Percentiles rank a stretch among this genome's conserved stretches.
These are phyloP conservation scores for Acer negundo DNA, from an alignment of 345 rosid genomes.

Conservation along the genomic window DNA sequence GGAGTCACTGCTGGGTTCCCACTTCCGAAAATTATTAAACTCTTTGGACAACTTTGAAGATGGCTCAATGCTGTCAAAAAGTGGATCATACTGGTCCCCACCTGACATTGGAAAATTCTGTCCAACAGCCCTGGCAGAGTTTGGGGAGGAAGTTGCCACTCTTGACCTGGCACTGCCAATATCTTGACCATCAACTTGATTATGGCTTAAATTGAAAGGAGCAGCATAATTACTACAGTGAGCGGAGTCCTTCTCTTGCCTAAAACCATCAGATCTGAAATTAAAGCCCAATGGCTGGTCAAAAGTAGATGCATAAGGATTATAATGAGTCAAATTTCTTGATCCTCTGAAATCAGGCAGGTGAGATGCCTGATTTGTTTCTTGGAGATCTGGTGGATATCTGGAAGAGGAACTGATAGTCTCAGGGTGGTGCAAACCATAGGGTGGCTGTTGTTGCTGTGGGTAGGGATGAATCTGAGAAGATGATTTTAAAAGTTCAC, in stretches of 20 bases:
- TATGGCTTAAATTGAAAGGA: conserved; percentile 29
- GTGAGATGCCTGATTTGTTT: conserved; percentile 26
- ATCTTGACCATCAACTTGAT: conserved; percentile 36
- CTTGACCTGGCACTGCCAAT: conserved; percentile 39
- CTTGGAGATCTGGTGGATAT: conserved; percentile 34
- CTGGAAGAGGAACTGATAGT: conserved; percentile 30
- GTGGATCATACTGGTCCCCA: conserved; percentile 81
- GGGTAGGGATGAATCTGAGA: conserved; percentile 37
- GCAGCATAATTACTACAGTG: conserved; percentile 24
- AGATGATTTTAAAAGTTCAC: conserved; percentile 35
- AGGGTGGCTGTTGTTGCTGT: conserved; percentile 37
- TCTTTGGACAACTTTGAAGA: conserved; percentile 42
- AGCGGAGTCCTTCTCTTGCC: conserved; percentile 35
- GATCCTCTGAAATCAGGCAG: conserved; percentile 34
- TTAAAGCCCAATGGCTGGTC: conserved; percentile 47
- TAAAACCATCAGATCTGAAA: conserved; percentile 35
- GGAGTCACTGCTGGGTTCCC: conserved; percentile 44
- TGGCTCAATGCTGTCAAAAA: conserved; percentile 82
- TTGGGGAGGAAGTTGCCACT: conserved; percentile 44
- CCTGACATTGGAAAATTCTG: conserved; percentile 35
- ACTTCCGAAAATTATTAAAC: conserved; percentile 37
- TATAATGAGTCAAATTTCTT: conserved; percentile 32
- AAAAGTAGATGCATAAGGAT: conserved; percentile 47
- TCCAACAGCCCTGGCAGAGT: conserved; percentile 37
- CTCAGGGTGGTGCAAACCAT: conserved; percentile 24